Conservation (phyloP, 2,329 filamentous ascomycete genomes). For the Penicillium sp. region DNA sequence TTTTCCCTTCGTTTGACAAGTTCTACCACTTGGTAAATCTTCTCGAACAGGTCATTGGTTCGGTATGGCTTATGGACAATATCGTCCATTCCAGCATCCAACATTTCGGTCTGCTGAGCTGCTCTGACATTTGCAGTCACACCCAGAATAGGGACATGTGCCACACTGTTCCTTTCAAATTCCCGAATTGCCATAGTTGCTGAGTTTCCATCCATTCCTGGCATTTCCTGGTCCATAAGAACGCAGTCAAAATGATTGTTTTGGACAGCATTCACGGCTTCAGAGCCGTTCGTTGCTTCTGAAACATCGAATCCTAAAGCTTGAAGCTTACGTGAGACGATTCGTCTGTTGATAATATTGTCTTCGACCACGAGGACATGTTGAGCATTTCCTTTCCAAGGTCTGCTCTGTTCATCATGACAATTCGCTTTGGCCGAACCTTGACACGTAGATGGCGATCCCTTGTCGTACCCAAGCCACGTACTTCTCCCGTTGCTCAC, state of each 20-base stretch:
- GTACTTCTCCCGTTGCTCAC: neutral
- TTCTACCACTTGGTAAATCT: slow-evolving; percentile 48
- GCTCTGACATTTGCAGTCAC: slow-evolving; percentile 71
- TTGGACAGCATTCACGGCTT: slow-evolving; percentile 44
- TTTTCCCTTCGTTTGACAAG: neutral
- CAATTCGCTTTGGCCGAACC: too few relatives aligned
- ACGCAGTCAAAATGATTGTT: slow-evolving; percentile 57
- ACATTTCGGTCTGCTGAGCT: slow-evolving; percentile 66
- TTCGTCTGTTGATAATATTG: slow-evolving; percentile 44
- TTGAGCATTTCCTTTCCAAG: neutral
- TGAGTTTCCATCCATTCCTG: slow-evolving; percentile 76
- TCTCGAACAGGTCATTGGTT: slow-evolving; percentile 67
- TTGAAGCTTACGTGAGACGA: slow-evolving; percentile 38
- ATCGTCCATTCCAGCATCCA: slow-evolving; percentile 72
- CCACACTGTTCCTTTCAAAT: slow-evolving; percentile 57
- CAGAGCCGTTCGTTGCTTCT: slow-evolving; percentile 40
- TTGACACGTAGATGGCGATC: neutral
- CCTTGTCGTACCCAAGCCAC: neutral
- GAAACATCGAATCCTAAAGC: slow-evolving; percentile 36
- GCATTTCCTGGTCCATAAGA: slow-evolving; percentile 81
- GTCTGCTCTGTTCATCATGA: neutral
- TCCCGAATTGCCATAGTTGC: slow-evolving; percentile 69
- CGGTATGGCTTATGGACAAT: slow-evolving; percentile 78
- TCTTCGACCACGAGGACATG: slow-evolving; percentile 45
- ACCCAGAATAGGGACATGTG: slow-evolving; percentile 34